These are phyloP conservation scores for Stagonosporopsis chrysanthemi DNA, from an alignment of 2,329 filamentous ascomycete genomes.

Conservation along the genomic window DNA sequence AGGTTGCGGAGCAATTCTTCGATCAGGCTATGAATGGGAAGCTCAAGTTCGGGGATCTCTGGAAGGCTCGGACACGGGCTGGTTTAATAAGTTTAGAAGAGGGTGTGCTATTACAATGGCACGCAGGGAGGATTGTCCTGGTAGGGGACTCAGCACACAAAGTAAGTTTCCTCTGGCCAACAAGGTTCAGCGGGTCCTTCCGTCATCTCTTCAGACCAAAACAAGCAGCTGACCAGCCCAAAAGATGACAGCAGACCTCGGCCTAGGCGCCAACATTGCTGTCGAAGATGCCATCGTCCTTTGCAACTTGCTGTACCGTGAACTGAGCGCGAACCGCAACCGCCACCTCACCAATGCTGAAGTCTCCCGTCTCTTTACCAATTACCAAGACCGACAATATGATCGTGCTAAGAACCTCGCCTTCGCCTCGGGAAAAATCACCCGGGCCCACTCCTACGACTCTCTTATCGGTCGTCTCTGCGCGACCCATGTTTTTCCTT, in stretches of 20 bases:
- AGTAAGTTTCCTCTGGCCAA: constrained; percentile 22
- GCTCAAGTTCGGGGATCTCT: constrained; percentile 48
- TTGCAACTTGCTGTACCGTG: constrained; percentile 24
- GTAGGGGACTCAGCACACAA: constrained; percentile 57
- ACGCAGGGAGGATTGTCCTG: constrained; percentile 49
- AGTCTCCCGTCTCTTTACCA: constrained; percentile 17
- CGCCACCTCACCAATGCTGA: constrained; percentile 15
- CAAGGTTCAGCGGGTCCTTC: too few relatives aligned
- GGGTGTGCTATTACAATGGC: constrained; percentile 51
- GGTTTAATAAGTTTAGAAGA: constrained; percentile 46
- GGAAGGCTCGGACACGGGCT: constrained; percentile 27
- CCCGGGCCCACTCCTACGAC: constrained; percentile 23
- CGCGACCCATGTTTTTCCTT: constrained; percentile 11
- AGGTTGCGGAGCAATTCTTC: constrained; percentile 33
- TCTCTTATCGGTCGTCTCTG: constrained; percentile 15
- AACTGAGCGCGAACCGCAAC: constrained; percentile 14
- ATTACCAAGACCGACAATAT: constrained; percentile 23
- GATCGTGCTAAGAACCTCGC: constrained; percentile 19
- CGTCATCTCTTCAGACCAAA: not conserved
- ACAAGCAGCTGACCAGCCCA: not conserved
- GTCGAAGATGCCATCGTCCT: constrained; percentile 31
- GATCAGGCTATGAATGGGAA: constrained; percentile 36
- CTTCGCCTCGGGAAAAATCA: constrained; percentile 17
- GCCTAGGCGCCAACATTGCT: constrained; percentile 30
- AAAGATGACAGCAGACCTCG: constrained; percentile 31